Evolutionary conservation across 23 red algal species (phyloP), one percentile per base, ranked within the genome.

Genomic region (Agarophyton chilense): DNA sequence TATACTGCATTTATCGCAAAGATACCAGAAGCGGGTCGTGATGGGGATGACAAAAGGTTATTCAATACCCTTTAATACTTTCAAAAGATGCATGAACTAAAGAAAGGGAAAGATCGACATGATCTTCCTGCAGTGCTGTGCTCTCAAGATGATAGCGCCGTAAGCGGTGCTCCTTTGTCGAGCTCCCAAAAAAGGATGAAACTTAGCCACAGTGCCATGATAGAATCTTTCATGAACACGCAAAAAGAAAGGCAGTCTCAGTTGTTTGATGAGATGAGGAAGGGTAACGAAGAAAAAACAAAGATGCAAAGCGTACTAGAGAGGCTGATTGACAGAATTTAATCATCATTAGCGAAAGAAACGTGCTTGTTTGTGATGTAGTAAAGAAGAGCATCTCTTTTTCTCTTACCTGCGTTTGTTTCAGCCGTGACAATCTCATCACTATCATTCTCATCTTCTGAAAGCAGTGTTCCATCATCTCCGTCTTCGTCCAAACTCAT

Each of bases 341-440:
- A n/a, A n/a, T 84, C 68, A 40, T 18, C 34, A 25, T 1, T 31
- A 46, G 22, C 61, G 57, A 52, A 54, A n/a, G n/a, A n/a, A n/a
- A n/a, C n/a, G 10, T 2, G 57, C 19, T 67, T 28, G 17, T 84
- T 41, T 0, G 51, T 50, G 35, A 50, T 36, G 39, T 83, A 83
- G 25, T 83, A 66, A 47, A 64, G 55, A 10, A 83, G n/a, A 58
- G 54, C 79, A 32, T 83, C 79, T 45, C 55, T 26, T 39, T 83
- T 52, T 14, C 26, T 29, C 54, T 66, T 64, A 0, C 10, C 79
- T 29, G 9, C 49, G 9, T 17, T 57, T 5, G 79, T 83, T 56
- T 83, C 79, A 33, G 31, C 41, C 0, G 8, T 83, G 2, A 65
- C 0, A 9, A 46, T 32, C 33, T 71, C 56, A 3, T 71, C 0